phyloP scores from a whole-genome alignment of 495 filamentous ascomycete species.

The Neurospora intermedia region DNA sequence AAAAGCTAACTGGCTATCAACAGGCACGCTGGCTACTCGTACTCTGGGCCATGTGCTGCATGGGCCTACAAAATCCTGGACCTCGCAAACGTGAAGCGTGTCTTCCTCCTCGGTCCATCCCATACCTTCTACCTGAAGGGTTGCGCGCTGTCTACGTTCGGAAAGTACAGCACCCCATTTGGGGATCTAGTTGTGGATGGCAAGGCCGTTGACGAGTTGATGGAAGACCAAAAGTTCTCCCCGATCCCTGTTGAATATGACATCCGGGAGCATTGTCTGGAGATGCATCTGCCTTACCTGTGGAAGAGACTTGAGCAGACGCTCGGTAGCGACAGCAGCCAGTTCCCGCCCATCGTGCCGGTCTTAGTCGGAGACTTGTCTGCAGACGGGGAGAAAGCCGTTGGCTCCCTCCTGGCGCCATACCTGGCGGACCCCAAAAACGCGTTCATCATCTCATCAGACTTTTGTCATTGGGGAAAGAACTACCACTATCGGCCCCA shows the following conservation, averaged over 20 bases:
- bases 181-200: constrained; percentile 68
- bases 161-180: constrained; percentile 74
- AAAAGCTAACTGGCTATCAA: background rate
- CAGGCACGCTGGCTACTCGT: constrained; percentile 93
- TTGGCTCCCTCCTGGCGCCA: constrained; percentile 62
- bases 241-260: constrained; percentile 62
- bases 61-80: constrained; percentile 92
- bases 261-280: constrained; percentile 85
- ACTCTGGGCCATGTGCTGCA: constrained; percentile 87
- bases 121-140: constrained; percentile 74
- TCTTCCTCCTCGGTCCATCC: constrained; percentile 91
- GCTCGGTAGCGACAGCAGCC: constrained; percentile 27
- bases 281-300: constrained; percentile 94
- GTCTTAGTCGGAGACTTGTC: constrained; percentile 79
- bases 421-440: constrained; percentile 69
- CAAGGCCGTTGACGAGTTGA: constrained; percentile 51
- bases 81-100: constrained; percentile 65
- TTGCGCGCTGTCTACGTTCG: constrained; percentile 66
- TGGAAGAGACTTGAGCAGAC: constrained; percentile 66
- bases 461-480: constrained; percentile 94
- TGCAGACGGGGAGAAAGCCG: constrained; percentile 51
- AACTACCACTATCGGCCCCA: constrained; percentile 64
- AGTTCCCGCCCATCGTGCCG: constrained; percentile 69
- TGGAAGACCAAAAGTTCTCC: constrained; percentile 54
- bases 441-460: constrained; percentile 80